phyloP scores from a whole-genome alignment of 1,139 yeast species.

The Suhomyces ambrosiae region DNA sequence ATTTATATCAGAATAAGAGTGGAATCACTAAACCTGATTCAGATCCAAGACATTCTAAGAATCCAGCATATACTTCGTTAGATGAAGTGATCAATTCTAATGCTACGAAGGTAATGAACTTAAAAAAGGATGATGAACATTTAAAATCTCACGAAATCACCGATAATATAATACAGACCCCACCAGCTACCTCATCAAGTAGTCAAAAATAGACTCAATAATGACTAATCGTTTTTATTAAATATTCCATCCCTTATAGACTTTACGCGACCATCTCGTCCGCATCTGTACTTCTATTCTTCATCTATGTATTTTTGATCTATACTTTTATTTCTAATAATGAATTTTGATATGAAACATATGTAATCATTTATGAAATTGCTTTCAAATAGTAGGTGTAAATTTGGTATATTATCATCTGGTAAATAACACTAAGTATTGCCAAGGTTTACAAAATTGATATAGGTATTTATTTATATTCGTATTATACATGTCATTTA shows the following conservation, averaged over 20 bases:
- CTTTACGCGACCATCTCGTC: conserved; percentile 5
- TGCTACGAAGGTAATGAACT: conserved; percentile 20
- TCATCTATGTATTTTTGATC: conserved; percentile 10
- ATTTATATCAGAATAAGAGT: conserved; percentile 19
- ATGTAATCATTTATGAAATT: neutral
- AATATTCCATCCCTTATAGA: conserved; percentile 5
- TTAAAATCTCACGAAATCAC: conserved; percentile 12
- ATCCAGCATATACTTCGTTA: conserved; percentile 11
- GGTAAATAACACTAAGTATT: no score
- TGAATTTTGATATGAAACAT: conserved; percentile 8
- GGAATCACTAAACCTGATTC: conserved; percentile 15
- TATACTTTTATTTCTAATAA: conserved; percentile 7
- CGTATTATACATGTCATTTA: no score
- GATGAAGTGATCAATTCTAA: conserved; percentile 22
- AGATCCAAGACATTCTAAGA: conserved; percentile 10
- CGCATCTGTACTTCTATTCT: conserved; percentile 7
- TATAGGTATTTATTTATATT: no score
- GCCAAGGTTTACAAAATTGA: no score
- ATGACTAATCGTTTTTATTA: conserved; percentile 6
- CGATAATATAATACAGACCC: conserved; percentile 23
- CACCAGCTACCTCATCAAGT: conserved; percentile 26
- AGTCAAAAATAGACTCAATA: conserved; percentile 12
- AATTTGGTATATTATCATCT: no score
- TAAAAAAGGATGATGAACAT: conserved; percentile 17
- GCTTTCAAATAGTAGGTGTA: no score